A percentile compares a stretch with the other conserved stretches of the same genome.
phyloP scores from a whole-genome alignment of 2,329 filamentous ascomycete genomes.

The Botrytis porri region DNA sequence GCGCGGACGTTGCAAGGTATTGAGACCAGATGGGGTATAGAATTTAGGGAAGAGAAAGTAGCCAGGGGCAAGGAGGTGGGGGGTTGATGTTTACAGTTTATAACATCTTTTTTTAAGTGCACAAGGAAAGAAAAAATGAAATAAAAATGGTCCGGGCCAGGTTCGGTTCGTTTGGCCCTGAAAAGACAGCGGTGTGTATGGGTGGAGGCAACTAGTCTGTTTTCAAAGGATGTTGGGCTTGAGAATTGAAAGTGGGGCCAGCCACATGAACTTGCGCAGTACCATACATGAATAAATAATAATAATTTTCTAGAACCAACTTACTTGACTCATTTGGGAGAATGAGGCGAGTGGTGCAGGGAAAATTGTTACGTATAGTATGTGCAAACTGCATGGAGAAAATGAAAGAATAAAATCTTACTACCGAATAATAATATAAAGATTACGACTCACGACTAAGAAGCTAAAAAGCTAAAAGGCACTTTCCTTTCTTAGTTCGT shows the following conservation, averaged over 20 bases:
- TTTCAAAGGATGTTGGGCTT: conserved; percentile 11
- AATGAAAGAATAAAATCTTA: not conserved
- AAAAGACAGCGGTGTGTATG: conserved; percentile 19
- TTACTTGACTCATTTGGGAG: conserved; percentile 7
- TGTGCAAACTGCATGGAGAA: not conserved
- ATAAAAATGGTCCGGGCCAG: conserved; percentile 9
- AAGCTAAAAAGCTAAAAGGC: not conserved
- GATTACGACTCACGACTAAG: not conserved
- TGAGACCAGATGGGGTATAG: conserved; percentile 18
- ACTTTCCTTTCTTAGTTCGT: conserved; percentile 15
- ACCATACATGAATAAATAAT: conserved; percentile 3
- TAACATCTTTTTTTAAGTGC: not conserved
- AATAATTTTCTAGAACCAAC: not conserved
- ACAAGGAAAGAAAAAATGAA: not conserved
- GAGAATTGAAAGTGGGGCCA: conserved; percentile 14
- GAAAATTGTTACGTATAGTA: not conserved
- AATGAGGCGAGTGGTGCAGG: not conserved
- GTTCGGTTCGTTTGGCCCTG: conserved; percentile 16
- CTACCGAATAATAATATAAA: not conserved
- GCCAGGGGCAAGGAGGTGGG: conserved; percentile 3
- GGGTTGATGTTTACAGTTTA: conserved; percentile 9
- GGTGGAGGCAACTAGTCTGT: conserved; percentile 18
- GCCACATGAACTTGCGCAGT: conserved; percentile 15
- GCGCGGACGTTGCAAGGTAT: conserved; percentile 21
- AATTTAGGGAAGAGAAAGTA: conserved; percentile 3